These are phyloP conservation scores for Juncus effusus DNA, from an alignment of 176 grass and related monocot species.

Conservation along the genomic window DNA sequence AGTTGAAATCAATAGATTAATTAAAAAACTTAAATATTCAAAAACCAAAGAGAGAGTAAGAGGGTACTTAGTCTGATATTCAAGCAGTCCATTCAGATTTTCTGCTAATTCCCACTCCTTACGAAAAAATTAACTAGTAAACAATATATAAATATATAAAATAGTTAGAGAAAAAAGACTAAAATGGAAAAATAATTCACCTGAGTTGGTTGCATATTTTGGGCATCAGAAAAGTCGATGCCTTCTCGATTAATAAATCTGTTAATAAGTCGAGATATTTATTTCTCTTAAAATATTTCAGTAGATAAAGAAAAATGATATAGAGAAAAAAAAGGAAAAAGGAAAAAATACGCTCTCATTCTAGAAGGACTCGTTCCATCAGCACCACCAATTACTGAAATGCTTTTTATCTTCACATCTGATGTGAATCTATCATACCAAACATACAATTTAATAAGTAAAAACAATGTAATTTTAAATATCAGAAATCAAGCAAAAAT, in stretches of 20 bases:
- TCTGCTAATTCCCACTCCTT: conserved; percentile 98
- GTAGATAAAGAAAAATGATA: conserved; percentile 9
- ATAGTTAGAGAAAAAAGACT: conserved; percentile 15
- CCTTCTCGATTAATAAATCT: conserved; percentile 98
- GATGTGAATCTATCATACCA: conserved; percentile 71
- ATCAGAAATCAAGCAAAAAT: conserved; percentile 28
- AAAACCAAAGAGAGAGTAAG: not conserved
- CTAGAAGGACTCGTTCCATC: conserved; percentile 89
- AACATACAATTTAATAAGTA: conserved; percentile 26
- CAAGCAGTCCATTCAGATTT: conserved; percentile 81
- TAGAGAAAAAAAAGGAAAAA: not conserved
- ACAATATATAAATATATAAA: conserved; percentile 19
- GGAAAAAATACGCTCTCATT: conserved; percentile 85
- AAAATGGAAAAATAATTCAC: conserved; percentile 36
- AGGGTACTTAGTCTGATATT: conserved; percentile 92
- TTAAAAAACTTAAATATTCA: too few relatives aligned
- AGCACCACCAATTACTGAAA: conserved; percentile 87
- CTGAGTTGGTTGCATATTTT: conserved; percentile 97
- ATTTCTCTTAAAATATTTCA: not conserved
- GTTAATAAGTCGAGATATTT: conserved; percentile 24
- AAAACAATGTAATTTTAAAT: conserved; percentile 3
- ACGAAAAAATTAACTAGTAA: conserved; percentile 27
- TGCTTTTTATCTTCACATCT: conserved; percentile 98
- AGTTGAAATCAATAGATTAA: not conserved
- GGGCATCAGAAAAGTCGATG: conserved; percentile 94